Conservation (phyloP, 202 grass and related monocot species). For the Saccharum hybrid region DNA sequence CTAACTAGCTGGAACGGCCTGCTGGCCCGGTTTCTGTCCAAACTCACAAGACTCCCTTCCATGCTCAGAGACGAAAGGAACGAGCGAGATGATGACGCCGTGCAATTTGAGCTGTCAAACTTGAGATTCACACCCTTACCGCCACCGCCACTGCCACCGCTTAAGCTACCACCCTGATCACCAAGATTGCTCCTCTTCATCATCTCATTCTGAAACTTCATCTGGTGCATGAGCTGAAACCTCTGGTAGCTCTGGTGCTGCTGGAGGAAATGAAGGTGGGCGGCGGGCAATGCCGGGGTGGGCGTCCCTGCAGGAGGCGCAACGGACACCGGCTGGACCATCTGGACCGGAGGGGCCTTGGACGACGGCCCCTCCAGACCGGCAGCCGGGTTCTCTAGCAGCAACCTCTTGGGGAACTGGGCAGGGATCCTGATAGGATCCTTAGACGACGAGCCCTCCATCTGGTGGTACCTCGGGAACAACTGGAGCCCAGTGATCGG, state of each 20-base stretch:
- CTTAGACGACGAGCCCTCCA: constrained; percentile 53
- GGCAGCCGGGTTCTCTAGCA: constrained; percentile 51
- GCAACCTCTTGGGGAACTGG: constrained; percentile 63
- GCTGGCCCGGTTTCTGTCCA: constrained; percentile 61
- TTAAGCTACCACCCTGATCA: constrained; percentile 47
- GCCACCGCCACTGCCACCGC: not conserved
- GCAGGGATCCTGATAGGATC: constrained; percentile 62
- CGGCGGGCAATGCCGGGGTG: constrained; percentile 43
- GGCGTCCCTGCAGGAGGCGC: constrained; percentile 38
- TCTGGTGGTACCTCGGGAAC: constrained; percentile 59
- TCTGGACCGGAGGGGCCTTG: constrained; percentile 26
- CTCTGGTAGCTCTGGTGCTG: constrained; percentile 88
- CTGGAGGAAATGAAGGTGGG: constrained; percentile 78
- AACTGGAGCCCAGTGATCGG: constrained; percentile 61
- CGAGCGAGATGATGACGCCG: constrained; percentile 72
- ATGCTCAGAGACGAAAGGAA: constrained; percentile 89
- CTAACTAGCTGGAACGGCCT: constrained; percentile 69
- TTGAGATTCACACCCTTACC: constrained; percentile 71
- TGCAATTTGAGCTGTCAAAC: constrained; percentile 77
- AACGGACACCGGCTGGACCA: constrained; percentile 58
- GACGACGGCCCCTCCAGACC: constrained; percentile 22
- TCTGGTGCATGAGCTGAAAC: constrained; percentile 85
- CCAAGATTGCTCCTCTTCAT: constrained; percentile 55
- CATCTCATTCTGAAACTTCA: constrained; percentile 82
- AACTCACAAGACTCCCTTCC: constrained; percentile 75